Percentiles rank a stretch among this genome's conserved stretches.
Conservation (phyloP, 2,329 filamentous ascomycete species). For the Trichoderma semiorbis region DNA sequence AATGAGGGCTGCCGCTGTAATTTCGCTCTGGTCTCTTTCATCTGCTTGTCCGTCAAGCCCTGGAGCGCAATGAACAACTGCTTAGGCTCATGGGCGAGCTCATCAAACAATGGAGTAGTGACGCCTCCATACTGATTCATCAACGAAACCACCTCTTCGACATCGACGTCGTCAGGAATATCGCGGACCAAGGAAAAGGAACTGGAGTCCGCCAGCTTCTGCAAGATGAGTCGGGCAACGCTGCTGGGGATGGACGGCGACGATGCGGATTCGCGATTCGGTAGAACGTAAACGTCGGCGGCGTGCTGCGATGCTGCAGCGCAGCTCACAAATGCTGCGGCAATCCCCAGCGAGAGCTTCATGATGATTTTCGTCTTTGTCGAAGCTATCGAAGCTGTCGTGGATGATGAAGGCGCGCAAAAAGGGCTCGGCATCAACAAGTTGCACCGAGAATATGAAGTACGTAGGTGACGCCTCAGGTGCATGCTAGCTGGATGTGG, state of each 20-base stretch:
- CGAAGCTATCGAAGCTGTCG: conserved; percentile 34
- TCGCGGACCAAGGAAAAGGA: conserved; percentile 48
- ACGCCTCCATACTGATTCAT: conserved; percentile 59
- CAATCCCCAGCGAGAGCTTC: conserved; percentile 42
- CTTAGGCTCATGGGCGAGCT: conserved; percentile 34
- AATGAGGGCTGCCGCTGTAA: conserved; percentile 45
- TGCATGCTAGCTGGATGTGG: conserved; percentile 6
- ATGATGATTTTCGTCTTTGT: conserved; percentile 35
- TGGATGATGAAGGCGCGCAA: conserved; percentile 25
- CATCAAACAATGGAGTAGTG: conserved; percentile 48
- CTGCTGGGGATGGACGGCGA: conserved; percentile 47
- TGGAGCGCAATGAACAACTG: conserved; percentile 61
- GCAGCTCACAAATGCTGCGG: conserved; percentile 38
- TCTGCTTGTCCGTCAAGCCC: conserved; percentile 48
- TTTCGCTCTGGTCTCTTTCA: conserved; percentile 41
- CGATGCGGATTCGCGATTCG: conserved; percentile 28
- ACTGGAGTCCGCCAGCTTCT: conserved; percentile 51
- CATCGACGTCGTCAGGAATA: conserved; percentile 38
- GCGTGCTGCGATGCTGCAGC: conserved; percentile 37
- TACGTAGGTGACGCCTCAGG: conserved; percentile 13
- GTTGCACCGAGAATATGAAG: conserved; percentile 20
- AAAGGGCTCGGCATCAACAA: conserved; percentile 31
- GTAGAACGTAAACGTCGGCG: conserved; percentile 55
- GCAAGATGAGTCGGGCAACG: conserved; percentile 56
- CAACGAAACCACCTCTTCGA: conserved; percentile 50